Evolutionary conservation across 1,284 basidiomycete species (phyloP).

Genomic region (Sporisorium exsertum): DNA sequence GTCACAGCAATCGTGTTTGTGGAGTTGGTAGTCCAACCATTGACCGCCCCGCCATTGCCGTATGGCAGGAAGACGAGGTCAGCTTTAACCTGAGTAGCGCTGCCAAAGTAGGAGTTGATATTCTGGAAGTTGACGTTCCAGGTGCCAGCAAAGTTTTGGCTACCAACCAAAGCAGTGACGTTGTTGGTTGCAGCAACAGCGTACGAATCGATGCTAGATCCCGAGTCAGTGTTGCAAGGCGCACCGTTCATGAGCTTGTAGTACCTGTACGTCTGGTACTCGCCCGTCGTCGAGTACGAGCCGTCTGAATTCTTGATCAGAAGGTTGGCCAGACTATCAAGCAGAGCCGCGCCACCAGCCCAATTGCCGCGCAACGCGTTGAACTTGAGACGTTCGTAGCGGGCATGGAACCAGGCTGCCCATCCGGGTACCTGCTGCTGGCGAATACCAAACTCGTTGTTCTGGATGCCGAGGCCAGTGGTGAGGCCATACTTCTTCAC

Average conservation of each 20-base stretch:
- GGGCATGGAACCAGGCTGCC: conserved; percentile 26
- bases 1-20: conserved; percentile 8
- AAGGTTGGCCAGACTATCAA: conserved; percentile 12
- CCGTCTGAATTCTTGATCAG: conserved; percentile 25
- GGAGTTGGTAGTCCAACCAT: conserved; percentile 10
- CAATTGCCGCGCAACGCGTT: conserved; percentile 24
- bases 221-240: conserved; percentile 19
- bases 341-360: conserved; percentile 15
- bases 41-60: conserved; percentile 12
- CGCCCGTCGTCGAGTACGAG: conserved; percentile 17
- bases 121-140: conserved; percentile 18
- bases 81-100: conserved; percentile 9
- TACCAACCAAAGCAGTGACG: conserved; percentile 16
- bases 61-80: conserved; percentile 14
- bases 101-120: conserved; percentile 12
- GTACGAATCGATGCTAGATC: conserved; percentile 16
- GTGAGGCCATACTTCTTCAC: conserved; percentile 19
- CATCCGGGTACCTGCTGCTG: conserved; percentile 23
- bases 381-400: conserved; percentile 30
- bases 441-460: conserved; percentile 28
- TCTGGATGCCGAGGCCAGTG: conserved; percentile 24
- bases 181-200: conserved; percentile 14
- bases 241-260: conserved; percentile 17
- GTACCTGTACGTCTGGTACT: conserved; percentile 14
- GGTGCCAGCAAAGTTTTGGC: conserved; percentile 8